phyloP scores from a whole-genome alignment of 2,329 filamentous ascomycete species.

The Penicillium sp. region DNA sequence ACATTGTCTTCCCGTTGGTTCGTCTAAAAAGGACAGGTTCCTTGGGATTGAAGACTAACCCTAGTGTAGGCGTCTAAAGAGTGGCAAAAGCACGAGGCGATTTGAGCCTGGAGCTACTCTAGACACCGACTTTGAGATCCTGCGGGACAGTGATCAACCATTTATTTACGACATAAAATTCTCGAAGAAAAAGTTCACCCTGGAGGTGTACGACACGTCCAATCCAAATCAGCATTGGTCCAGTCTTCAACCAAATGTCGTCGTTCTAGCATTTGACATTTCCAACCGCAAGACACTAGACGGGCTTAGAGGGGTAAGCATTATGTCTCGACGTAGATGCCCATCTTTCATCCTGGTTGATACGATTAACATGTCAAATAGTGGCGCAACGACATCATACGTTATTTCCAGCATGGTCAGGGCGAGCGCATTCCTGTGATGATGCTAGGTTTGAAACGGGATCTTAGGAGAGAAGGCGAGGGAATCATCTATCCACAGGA shows the following conservation, averaged over 20 bases:
- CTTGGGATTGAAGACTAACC: neutral
- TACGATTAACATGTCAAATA: constrained; percentile 17
- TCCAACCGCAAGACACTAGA: constrained; percentile 55
- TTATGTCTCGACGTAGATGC: neutral
- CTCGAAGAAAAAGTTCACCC: constrained; percentile 58
- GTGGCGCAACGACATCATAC: constrained; percentile 49
- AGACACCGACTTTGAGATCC: constrained; percentile 44
- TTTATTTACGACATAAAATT: constrained; percentile 63
- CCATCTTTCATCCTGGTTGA: no score
- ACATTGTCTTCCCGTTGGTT: neutral
- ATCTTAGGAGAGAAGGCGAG: constrained; percentile 55
- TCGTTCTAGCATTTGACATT: constrained; percentile 64
- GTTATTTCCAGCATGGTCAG: constrained; percentile 55
- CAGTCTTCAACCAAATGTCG: constrained; percentile 56
- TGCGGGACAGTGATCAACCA: constrained; percentile 61
- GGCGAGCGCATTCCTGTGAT: constrained; percentile 59
- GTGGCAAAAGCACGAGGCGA: constrained; percentile 17
- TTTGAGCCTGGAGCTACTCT: constrained; percentile 31
- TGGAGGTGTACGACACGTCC: constrained; percentile 61
- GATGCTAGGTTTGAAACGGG: constrained; percentile 62
- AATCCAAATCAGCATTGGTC: constrained; percentile 61
- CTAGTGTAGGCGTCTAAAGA: constrained; percentile 25
- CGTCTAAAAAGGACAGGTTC: neutral
- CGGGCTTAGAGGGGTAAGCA: constrained; percentile 49
- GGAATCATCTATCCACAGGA: constrained; percentile 50